Evolutionary conservation across 2,329 filamentous ascomycete genomes (phyloP).

Genomic region (Trichophyton simii): DNA sequence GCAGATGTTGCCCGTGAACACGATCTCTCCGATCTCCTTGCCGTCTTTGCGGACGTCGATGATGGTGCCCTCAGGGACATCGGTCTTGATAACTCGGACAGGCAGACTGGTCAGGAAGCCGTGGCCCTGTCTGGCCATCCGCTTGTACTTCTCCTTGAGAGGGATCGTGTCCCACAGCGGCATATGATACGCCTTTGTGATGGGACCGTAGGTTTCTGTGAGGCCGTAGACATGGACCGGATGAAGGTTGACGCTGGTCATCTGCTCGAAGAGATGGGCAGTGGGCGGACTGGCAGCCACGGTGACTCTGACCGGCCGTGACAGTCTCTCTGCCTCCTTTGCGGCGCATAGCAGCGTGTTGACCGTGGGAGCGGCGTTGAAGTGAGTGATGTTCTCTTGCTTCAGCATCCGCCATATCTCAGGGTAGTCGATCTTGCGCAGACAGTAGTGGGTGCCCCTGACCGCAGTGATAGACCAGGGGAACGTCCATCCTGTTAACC

Average conservation of each 20-base stretch:
- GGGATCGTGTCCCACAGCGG: constrained; percentile 70
- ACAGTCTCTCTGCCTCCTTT: constrained; percentile 58
- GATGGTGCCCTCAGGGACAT: constrained; percentile 54
- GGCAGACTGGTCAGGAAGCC: constrained; percentile 76
- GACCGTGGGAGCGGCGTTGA: constrained; percentile 90
- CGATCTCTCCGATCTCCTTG: constrained; percentile 68
- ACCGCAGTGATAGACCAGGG: constrained; percentile 90
- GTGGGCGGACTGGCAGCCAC: constrained; percentile 88
- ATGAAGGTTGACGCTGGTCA: constrained; percentile 73
- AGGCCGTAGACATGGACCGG: constrained; percentile 89
- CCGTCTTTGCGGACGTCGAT: constrained; percentile 58
- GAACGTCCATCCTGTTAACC: constrained; percentile 56
- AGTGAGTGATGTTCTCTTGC: constrained; percentile 80
- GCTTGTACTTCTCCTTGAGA: constrained; percentile 63
- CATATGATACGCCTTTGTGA: constrained; percentile 85
- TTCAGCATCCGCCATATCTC: constrained; percentile 84
- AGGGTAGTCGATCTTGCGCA: constrained; percentile 89
- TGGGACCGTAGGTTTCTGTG: constrained; percentile 84
- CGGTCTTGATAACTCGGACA: constrained; percentile 67
- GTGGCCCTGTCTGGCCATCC: constrained; percentile 90
- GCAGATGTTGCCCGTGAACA: constrained; percentile 86
- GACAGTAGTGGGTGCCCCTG: constrained; percentile 84
- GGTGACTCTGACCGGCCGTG: constrained; percentile 65
- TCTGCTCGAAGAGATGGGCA: constrained; percentile 81
- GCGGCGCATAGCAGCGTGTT: constrained; percentile 83